These are phyloP conservation scores for Eucommia ulmoides DNA, from an alignment of 257 asterid species.

Conservation along the genomic window DNA sequence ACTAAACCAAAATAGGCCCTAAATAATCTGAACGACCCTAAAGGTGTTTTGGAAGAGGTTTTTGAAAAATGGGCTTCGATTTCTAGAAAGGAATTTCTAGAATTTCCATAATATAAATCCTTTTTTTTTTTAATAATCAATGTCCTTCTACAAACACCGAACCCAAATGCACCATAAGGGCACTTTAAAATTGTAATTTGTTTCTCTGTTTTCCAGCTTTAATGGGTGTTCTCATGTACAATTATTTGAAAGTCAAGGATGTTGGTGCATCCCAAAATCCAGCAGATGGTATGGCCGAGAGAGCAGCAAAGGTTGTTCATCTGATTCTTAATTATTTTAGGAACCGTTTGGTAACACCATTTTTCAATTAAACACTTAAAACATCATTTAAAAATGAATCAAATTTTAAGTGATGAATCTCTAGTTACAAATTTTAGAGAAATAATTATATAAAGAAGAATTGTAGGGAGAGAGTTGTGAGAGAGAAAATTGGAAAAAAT, in stretches of 20 bases:
- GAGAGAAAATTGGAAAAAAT: not conserved
- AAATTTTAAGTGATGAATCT: not conserved
- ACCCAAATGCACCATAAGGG: not conserved
- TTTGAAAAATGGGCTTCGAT: too few relatives aligned
- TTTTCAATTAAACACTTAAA: not conserved
- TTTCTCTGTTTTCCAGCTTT: slow-evolving; percentile 14
- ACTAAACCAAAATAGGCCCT: too few relatives aligned
- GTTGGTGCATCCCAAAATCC: slow-evolving; percentile 39
- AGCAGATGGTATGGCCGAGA: slow-evolving; percentile 33
- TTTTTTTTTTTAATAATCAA: too few relatives aligned
- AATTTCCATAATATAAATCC: too few relatives aligned
- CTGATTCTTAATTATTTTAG: not conserved
- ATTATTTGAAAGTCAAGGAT: slow-evolving; percentile 55
- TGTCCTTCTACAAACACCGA: too few relatives aligned
- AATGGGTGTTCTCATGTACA: slow-evolving; percentile 72
- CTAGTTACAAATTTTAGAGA: not conserved
- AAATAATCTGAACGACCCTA: too few relatives aligned
- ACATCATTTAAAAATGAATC: not conserved
- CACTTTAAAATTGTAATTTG: not conserved
- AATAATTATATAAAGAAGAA: not conserved
- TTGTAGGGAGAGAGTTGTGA: not conserved
- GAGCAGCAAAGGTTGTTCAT: slow-evolving; percentile 38
- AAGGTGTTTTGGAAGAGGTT: too few relatives aligned
- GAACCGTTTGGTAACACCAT: not conserved
- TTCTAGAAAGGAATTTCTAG: too few relatives aligned